Evolutionary conservation across 192 early-diverging fungal species (phyloP).

Genomic region (Funneliformis mosseae): DNA sequence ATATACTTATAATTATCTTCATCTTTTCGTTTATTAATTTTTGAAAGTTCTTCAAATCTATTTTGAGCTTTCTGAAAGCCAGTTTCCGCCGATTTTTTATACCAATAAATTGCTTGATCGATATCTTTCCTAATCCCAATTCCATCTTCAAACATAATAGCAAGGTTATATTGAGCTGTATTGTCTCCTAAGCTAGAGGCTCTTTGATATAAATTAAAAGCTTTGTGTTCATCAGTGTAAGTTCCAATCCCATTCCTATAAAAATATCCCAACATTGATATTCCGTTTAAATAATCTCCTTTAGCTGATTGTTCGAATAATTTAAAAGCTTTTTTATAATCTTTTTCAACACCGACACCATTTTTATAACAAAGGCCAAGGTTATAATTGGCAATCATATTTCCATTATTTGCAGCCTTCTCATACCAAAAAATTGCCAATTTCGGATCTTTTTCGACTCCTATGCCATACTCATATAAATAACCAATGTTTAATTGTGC

Average conservation of each 20-base stretch:
- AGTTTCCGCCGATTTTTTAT: neutral
- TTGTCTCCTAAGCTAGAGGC: neutral
- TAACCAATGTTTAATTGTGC: neutral
- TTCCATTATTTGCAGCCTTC: conserved; percentile 55
- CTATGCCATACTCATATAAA: conserved; percentile 20
- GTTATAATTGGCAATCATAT: conserved; percentile 58
- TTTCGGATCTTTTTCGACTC: conserved; percentile 63
- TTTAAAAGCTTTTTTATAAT: neutral
- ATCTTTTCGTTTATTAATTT: neutral
- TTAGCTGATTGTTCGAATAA: neutral
- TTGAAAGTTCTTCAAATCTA: neutral
- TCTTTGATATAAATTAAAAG: neutral
- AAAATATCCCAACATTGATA: neutral
- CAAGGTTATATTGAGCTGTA: neutral
- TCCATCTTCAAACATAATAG: neutral
- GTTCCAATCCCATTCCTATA: conserved; percentile 9
- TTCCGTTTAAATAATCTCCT: neutral
- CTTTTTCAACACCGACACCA: conserved; percentile 31
- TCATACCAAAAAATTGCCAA: conserved; percentile 66
- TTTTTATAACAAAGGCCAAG: conserved; percentile 58
- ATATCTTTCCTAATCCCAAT: neutral
- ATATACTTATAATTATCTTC: too few relatives aligned
- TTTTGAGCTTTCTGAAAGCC: neutral
- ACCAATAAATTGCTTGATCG: neutral
- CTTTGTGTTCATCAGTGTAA: neutral